Evolutionary conservation across 2,329 filamentous ascomycete species (phyloP), one percentile per base, ranked within the genome.

Genomic region (Colletotrichum tanaceti): DNA sequence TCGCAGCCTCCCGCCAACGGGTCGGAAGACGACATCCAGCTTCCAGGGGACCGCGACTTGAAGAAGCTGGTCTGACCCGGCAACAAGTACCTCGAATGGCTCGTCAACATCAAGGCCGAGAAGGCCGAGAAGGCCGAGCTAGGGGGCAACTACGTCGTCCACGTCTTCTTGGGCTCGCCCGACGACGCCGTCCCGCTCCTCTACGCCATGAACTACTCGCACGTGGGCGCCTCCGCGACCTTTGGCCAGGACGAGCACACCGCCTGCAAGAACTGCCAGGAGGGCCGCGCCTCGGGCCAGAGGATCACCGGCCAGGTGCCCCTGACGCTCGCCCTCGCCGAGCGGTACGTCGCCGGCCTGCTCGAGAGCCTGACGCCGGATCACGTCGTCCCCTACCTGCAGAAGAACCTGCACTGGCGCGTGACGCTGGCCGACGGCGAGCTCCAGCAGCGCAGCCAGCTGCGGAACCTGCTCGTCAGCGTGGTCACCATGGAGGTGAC

Each of bases 61-160:
- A 65, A 61, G 50, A 61, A 60, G 18, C 41, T 68, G 35, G 38
- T 57, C 9, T 47, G 60, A 4, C 22, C 54, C 10, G 57, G 77
- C 63, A 77, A 75, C 66, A 75, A 75, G 38, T 78, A 81, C 71
- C 76, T 75, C 38, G 78, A 90, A 67, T 90, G 87, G 80, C 79
- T 85, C 14, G 83, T 85, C 72, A 87, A 86, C 73, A 81, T 90
- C 68, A 78, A 80, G n/a, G 82, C 86, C 4, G 74, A 80, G 60
- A 78, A 80, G n/a, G 82, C 86, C 4, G 74, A 80, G 60, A 87
- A 85, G 71, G 80, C 82, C 65, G 82, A 83, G 4, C 75, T 85
- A 2, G 78, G 80, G 24, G 82, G 81, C 3, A 83, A 86, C 6
- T 89, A 87, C 76, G 82, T 82, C 41, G 78, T 90, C 22, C 85